These are phyloP conservation scores for Physcomitrellopsis africana DNA, from an alignment of 225 moss, liverwort and hornwort genomes.

Conservation along the genomic window DNA sequence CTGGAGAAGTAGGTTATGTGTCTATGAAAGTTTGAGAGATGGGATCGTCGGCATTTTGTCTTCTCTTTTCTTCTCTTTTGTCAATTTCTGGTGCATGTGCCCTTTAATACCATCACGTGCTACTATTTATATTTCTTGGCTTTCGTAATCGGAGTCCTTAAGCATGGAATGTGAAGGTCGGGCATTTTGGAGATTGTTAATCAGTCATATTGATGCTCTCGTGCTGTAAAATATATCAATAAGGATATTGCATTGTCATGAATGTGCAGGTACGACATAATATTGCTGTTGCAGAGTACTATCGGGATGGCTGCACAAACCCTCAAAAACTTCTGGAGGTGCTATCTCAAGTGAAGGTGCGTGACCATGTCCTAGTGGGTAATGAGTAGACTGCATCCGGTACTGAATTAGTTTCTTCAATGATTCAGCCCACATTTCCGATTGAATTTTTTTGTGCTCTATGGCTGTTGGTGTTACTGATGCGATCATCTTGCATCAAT, in stretches of 20 bases:
- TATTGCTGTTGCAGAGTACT: conserved; percentile 91
- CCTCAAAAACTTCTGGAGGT: conserved; percentile 87
- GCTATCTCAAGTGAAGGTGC: conserved; percentile 88
- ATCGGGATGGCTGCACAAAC: conserved; percentile 86
- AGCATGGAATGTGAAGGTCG: neutral
- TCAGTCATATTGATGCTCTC: neutral
- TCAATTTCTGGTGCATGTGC: neutral
- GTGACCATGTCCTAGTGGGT: conserved; percentile 21
- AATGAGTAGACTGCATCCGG: neutral
- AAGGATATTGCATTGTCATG: neutral
- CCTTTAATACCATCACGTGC: neutral
- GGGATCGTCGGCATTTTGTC: no score
- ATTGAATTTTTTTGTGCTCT: neutral
- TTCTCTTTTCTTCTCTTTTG: no score
- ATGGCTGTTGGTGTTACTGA: neutral
- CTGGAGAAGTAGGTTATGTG: neutral
- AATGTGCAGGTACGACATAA: conserved; percentile 88
- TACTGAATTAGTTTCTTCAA: neutral
- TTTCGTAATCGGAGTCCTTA: neutral
- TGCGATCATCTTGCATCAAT: neutral
- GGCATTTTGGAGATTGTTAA: neutral
- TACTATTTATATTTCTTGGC: neutral
- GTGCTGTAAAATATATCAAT: no score
- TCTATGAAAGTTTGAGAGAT: neutral
- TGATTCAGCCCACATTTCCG: no score